A percentile compares a stretch with the other conserved stretches of the same genome.
Evolutionary conservation across 108 stramenopile species (phyloP).

Genomic region (Stephanodiscus triporus): DNA sequence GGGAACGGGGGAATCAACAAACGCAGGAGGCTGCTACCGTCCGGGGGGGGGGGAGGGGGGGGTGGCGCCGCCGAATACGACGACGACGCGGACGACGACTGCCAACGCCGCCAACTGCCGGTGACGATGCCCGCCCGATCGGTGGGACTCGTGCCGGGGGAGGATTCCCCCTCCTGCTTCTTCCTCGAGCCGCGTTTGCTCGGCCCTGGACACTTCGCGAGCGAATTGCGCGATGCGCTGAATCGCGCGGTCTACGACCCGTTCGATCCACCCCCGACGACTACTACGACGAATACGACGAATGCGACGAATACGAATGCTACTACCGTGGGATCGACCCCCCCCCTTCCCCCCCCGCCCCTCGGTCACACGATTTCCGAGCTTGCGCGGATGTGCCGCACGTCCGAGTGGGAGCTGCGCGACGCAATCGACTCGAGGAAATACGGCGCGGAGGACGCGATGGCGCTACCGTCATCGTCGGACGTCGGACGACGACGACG

Average conservation of each 20-base stretch:
- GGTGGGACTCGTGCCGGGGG: slow-evolving; percentile 36
- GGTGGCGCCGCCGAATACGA: background rate
- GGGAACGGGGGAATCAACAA: background rate
- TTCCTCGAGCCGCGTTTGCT: slow-evolving; percentile 33
- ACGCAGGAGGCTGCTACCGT: slow-evolving; percentile 15
- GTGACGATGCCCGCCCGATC: slow-evolving; percentile 45
- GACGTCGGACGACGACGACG: background rate
- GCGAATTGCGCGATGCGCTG: slow-evolving; percentile 18
- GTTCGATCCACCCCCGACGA: slow-evolving; percentile 28
- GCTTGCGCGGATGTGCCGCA: slow-evolving; percentile 41
- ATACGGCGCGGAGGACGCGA: slow-evolving; percentile 48
- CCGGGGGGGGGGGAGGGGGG: no score
- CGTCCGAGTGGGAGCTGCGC: slow-evolving; percentile 32
- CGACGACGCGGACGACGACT: background rate
- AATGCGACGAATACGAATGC: no score
- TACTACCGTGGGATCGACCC: no score
- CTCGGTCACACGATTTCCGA: slow-evolving; percentile 37
- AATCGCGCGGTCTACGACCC: slow-evolving; percentile 40
- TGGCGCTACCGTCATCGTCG: slow-evolving; percentile 20
- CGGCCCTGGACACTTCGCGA: slow-evolving; percentile 29
- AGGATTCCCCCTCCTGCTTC: slow-evolving; percentile 42
- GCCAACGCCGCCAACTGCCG: no score
- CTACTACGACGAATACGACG: background rate
- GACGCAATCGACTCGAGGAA: slow-evolving; percentile 27
- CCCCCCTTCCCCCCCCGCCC: slow-evolving; percentile 1